Percentiles rank a stretch among this genome's conserved stretches.
Evolutionary conservation across 441 rosid genomes (phyloP).

Genomic region (Gossypium aridum): DNA sequence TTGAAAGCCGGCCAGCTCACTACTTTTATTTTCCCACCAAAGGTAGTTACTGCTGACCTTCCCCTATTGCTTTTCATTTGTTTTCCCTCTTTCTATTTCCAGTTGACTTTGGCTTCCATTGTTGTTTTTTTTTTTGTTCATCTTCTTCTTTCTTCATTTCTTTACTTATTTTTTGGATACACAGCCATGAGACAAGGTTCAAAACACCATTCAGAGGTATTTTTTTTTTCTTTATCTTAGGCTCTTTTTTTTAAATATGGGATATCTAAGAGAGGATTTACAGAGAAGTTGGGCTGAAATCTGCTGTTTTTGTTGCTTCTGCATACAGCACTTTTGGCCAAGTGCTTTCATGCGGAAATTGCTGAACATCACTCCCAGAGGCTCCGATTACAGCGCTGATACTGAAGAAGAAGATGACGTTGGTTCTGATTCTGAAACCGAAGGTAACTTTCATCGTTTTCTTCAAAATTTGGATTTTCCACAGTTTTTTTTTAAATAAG

Average conservation of each 20-base stretch:
- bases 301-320: slow-evolving; percentile 68
- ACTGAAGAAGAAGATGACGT: slow-evolving; percentile 38
- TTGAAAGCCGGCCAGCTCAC: background rate
- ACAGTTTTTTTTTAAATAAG: background rate
- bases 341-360: slow-evolving; percentile 65
- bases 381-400: slow-evolving; percentile 82
- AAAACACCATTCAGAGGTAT: slow-evolving; percentile 26
- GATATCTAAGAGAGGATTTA: slow-evolving; percentile 22
- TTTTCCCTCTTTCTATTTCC: background rate
- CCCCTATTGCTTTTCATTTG: background rate
- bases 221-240: background rate
- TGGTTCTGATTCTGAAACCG: slow-evolving; percentile 27
- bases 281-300: slow-evolving; percentile 70
- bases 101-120: background rate
- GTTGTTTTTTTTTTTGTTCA: background rate
- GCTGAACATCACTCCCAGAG: slow-evolving; percentile 60
- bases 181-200: slow-evolving; percentile 25
- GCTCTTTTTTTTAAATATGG: background rate
- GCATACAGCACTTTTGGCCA: slow-evolving; percentile 82
- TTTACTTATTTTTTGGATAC: background rate
- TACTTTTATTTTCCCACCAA: background rate
- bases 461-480: background rate
- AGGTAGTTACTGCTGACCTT: background rate
- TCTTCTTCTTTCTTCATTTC: background rate
- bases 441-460: slow-evolving; percentile 23